Evolutionary conservation across 2,329 filamentous ascomycete species (phyloP).

Genomic region (Exserohilum rostratum): DNA sequence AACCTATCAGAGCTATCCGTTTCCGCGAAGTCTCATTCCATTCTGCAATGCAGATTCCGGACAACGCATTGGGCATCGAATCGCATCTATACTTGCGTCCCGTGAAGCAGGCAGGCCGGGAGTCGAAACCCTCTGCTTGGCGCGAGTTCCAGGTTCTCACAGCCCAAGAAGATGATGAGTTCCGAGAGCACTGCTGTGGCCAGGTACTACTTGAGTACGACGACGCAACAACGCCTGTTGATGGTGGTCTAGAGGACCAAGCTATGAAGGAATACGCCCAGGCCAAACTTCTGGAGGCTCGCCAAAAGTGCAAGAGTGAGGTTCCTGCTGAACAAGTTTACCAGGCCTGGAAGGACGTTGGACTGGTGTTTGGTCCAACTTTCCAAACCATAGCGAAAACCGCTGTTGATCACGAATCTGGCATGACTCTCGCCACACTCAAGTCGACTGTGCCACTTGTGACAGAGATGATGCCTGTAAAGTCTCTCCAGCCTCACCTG

Average conservation of each 20-base stretch:
- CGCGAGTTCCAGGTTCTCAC: not conserved
- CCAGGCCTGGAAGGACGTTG: not conserved
- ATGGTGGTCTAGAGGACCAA: not conserved
- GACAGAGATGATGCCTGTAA: not conserved
- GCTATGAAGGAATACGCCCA: not conserved
- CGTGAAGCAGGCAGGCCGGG: not conserved
- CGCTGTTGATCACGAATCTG: not conserved
- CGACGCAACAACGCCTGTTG: not conserved
- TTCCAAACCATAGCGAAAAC: not conserved
- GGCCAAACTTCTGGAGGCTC: not conserved
- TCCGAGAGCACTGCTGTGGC: not conserved
- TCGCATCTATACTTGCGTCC: not conserved
- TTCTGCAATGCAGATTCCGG: not conserved
- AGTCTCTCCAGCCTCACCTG: not conserved
- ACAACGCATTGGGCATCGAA: not conserved
- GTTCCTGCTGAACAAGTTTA: not conserved
- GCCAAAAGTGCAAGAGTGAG: not conserved
- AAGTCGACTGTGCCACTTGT: not conserved
- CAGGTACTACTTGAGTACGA: not conserved
- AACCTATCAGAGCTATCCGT: not conserved
- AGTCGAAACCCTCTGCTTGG: not conserved
- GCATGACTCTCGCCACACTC: not conserved
- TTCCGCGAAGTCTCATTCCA: not conserved
- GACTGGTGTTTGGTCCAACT: not conserved
- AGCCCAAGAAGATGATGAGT: not conserved